These are phyloP conservation scores for Acer negundo DNA, from an alignment of 345 rosid species.

Conservation along the genomic window DNA sequence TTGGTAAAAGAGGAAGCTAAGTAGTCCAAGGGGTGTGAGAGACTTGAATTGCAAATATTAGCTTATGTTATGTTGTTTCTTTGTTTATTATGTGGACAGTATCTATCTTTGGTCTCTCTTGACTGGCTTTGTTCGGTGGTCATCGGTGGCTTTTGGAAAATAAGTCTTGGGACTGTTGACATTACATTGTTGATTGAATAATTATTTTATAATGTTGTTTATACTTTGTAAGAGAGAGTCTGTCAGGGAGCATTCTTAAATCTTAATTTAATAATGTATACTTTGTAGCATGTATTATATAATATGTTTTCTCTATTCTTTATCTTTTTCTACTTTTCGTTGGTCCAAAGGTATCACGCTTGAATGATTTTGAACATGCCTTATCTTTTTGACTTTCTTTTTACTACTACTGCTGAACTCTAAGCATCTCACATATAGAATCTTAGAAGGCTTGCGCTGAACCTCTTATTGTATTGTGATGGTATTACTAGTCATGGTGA, in stretches of 20 bases:
- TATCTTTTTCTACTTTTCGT: not conserved
- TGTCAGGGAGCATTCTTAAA: not conserved
- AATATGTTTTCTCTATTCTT: not conserved
- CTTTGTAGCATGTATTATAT: not conserved
- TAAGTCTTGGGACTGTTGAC: not conserved
- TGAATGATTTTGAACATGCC: not conserved
- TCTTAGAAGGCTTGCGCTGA: not conserved
- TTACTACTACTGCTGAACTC: not conserved
- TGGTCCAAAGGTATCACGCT: not conserved
- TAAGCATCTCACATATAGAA: not conserved
- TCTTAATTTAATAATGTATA: not conserved
- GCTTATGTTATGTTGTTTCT: not conserved
- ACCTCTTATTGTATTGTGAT: not conserved
- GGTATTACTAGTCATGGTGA: not conserved
- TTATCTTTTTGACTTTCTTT: not conserved
- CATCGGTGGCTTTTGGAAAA: not conserved
- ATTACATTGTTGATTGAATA: not conserved
- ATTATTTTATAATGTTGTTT: not conserved
- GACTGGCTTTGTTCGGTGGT: not conserved
- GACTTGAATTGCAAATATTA: not conserved
- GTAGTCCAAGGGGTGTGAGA: not conserved
- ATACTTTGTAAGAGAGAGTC: not conserved
- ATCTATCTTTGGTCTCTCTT: too few species aligned
- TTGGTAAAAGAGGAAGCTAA: not conserved
- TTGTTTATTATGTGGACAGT: not conserved